Evolutionary conservation across 140 eudicot species (phyloP), one percentile per base, ranked within the genome.

Genomic region (Cichorium intybus): DNA sequence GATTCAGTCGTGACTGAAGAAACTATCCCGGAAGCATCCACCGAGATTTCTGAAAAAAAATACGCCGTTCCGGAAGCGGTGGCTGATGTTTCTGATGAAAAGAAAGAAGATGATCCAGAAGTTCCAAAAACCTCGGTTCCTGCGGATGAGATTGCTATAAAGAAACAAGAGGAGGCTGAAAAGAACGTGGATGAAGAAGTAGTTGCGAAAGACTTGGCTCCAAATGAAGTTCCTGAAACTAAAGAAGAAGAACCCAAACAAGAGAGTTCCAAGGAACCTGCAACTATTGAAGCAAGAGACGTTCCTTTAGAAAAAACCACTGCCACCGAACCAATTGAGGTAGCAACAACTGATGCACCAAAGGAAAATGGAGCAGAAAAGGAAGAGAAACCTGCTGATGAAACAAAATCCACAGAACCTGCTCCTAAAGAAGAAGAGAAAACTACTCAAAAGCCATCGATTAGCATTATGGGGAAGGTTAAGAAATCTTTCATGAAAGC

Each of bases 401-500:
- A 81, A 53, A 58, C 73, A 8, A 61, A 78, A 78, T 56, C 77
- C 31, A 59, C 78, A 1, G 82, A 75, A 35, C 21, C 71, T 21
- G 71, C 47, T 28, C 76, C 87, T 2, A 76, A 76, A 67, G 91
- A 81, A 68, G 87, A 80, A 56, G 95, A 61, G 55, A 85, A 85
- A 73, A 66, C 80, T 9, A 64, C 77, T 55, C 76, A 68, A 34
- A 89, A 84, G 74, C 82, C 64, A 43, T 85, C 98, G 15, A 73
- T 62, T 27, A 73, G 62, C 62, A 58, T 93, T 7, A 60, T 93
- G 43, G 81, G 90, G 34, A 93, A 88, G 70, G 80, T 93, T 84
- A 93, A 93, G 82, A 79, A 80, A 49, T 88, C 99, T 2, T 82
- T 93, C 47, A 93, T 85, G 34, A 93, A 88, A 79, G 99, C 97